Evolutionary conservation across 2,329 filamentous ascomycete genomes (phyloP).

Genomic region (Neonectria hederae): DNA sequence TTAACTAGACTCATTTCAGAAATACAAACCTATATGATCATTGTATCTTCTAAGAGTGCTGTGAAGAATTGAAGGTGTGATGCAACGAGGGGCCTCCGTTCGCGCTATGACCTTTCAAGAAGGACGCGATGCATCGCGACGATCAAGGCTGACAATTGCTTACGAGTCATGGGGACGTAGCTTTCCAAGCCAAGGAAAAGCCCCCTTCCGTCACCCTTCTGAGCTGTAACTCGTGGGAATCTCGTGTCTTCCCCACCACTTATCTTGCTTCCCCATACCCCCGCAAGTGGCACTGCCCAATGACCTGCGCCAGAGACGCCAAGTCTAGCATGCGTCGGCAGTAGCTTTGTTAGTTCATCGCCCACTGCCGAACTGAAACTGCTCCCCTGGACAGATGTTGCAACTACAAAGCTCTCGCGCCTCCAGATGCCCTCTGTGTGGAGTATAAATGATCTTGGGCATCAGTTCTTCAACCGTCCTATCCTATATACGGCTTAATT

Average conservation of each 20-base stretch:
- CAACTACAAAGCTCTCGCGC: neutral
- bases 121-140: neutral
- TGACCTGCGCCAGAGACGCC: neutral
- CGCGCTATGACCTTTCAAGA: neutral
- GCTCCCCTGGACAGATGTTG: too few relatives aligned
- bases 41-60: neutral
- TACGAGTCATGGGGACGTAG: neutral
- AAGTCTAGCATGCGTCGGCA: neutral
- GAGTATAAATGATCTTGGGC: neutral
- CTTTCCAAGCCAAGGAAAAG: neutral
- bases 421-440: neutral
- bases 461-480: neutral
- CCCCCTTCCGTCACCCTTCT: slow-evolving; percentile 1
- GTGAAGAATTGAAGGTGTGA: too few relatives aligned
- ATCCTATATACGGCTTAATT: too few relatives aligned
- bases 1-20: too few relatives aligned
- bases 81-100: neutral
- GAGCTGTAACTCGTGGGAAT: neutral
- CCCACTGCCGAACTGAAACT: slow-evolving; percentile 4
- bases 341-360: neutral
- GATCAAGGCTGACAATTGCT: slow-evolving; percentile 12
- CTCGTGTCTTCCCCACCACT: neutral
- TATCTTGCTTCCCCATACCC: neutral
- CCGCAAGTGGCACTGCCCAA: neutral
- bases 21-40: too few relatives aligned